Conservation (phyloP, 176 grass and related monocot species). For the Alloteropsis semialata region DNA sequence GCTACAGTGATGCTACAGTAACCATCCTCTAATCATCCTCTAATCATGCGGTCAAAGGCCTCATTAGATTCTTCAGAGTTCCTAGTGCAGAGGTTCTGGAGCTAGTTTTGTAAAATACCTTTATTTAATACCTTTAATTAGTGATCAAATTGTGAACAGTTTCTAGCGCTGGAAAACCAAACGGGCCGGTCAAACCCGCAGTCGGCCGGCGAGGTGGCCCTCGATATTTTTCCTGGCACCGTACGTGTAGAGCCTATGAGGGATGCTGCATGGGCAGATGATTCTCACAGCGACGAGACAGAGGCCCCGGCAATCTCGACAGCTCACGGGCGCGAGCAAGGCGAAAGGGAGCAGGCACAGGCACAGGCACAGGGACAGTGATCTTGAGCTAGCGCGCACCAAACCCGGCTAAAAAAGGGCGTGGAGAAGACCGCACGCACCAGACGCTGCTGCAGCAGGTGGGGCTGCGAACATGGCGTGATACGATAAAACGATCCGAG, state of each 20-base stretch:
- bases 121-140: no score
- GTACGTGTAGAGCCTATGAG: not conserved
- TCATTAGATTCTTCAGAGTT: no score
- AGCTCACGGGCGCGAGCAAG: not conserved
- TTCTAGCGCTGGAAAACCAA: no score
- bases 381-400: slow-evolving; percentile 16
- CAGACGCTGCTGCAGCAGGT: not conserved
- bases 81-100: no score
- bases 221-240: not conserved
- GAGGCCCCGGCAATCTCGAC: not conserved
- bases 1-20: no score
- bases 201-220: not conserved
- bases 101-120: no score
- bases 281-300: not conserved
- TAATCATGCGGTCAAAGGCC: no score
- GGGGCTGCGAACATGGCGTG: not conserved
- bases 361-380: no score
- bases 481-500: not conserved
- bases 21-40: no score
- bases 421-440: not conserved
- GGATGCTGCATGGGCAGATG: no score
- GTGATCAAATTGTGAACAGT: no score
- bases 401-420: not conserved
- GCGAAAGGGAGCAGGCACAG: no score
- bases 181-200: not conserved